Percentiles rank a stretch among this genome's conserved stretches.
Conservation (phyloP, 176 grass and related monocot species). For the Zea mays region Zm-B73-REFERENCE-NAM-5.0 NC_050099.1:208627001-208627500, state of each 20-base stretch:
- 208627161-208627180: constrained; percentile 87
- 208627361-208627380: constrained; percentile 83
- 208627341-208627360: constrained; percentile 69
- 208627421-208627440: constrained; percentile 88
- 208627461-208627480: constrained; percentile 80
- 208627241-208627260: constrained; percentile 84
- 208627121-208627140: constrained; percentile 66
- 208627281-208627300: constrained; percentile 77
- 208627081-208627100: constrained; percentile 84
- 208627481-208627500: constrained; percentile 98
- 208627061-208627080: constrained; percentile 82
- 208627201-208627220: constrained; percentile 64
- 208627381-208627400: constrained; percentile 84
- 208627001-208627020: constrained; percentile 95
- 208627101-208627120: constrained; percentile 75
- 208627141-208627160: constrained; percentile 76
- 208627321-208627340: constrained; percentile 83
- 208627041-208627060: constrained; percentile 87
- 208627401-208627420: constrained; percentile 62
- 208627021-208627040: constrained; percentile 82
- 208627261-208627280: constrained; percentile 75
- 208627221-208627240: constrained; percentile 66
- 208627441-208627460: constrained; percentile 86
- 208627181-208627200: constrained; percentile 88
- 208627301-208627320: constrained; percentile 63